Evolutionary conservation across 805 yeast genomes (phyloP), one percentile per base, ranked within the genome.

Genomic region (Yarrowia phangngaensis): DNA sequence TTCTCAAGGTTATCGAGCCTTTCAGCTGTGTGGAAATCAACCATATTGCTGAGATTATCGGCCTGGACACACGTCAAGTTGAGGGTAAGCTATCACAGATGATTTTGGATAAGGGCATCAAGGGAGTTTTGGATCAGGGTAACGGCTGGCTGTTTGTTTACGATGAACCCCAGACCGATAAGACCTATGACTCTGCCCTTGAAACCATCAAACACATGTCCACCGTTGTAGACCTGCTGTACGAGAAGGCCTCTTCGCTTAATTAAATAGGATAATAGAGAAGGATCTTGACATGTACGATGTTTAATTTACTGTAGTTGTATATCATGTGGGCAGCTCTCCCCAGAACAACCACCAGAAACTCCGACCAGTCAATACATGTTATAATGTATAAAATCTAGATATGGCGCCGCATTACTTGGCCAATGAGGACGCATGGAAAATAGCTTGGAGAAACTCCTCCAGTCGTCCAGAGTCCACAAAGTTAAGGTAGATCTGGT

Each of bases 71-170:
- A 36, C 82, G 80, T 54, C 94, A 87, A 62, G 87, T 92, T 23
- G 99, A 92, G 68, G 94, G 94, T 15, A 92, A 92, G 65, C 73
- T 92, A 55, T 81, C 94, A 40, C 97, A 90, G 67, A 90, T 92
- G 97, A 90, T 92, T 58, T 74, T 92, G 59, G 98, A 92, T 67
- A 83, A 86, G 60, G 84, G 88, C n/a, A 87, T 92, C 59, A 84
- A 81, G 62, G 99, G 98, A 38, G 97, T 92, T 27, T 73, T 92
- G 57, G 98, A 92, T 66, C 99, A 92, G 70, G 97, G 97, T 36
- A 89, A 89, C 64, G 98, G 98, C 7, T 92, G 97, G 95, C 74
- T 92, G 59, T 81, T 87, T 56, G 78, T 92, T 52, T 92, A 85
- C 61, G 95, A 87, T 52, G 84, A 88, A 63, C 95, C 95, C 31